Conservation (phyloP, 164 flowering plant species). For the Vitis amurensis region DNA sequence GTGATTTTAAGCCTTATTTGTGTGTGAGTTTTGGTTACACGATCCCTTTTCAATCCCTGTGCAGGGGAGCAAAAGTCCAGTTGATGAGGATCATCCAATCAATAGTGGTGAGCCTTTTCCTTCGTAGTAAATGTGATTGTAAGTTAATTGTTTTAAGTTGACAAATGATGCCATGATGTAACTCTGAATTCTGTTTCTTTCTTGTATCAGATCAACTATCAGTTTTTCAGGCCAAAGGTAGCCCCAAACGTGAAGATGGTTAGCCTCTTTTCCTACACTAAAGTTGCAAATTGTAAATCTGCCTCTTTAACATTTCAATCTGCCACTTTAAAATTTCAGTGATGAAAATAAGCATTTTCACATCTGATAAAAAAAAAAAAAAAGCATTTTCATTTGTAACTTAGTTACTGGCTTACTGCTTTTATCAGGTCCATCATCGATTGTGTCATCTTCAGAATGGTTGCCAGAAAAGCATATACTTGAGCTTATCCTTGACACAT, state of each 20-base stretch:
- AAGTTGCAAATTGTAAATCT: neutral
- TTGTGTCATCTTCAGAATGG: conserved; percentile 7
- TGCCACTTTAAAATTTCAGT: neutral
- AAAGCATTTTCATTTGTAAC: neutral
- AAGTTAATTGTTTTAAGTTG: neutral
- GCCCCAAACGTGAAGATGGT: conserved; percentile 14
- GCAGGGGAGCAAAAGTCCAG: conserved; percentile 24
- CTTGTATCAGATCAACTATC: conserved; percentile 21
- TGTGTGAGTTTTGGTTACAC: neutral
- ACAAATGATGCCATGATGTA: neutral
- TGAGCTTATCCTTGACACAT: conserved; percentile 50
- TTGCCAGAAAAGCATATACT: conserved; percentile 51
- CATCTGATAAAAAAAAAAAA: neutral
- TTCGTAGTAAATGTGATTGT: neutral
- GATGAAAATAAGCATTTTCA: neutral
- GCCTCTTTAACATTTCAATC: neutral
- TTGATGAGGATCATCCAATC: conserved; percentile 18
- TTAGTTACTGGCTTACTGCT: neutral
- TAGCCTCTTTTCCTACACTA: neutral
- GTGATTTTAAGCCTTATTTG: neutral
- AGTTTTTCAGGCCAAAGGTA: neutral
- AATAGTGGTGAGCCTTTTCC: conserved; percentile 24
- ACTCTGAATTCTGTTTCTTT: neutral
- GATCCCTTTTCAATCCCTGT: neutral
- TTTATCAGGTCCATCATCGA: conserved; percentile 17